Conservation (phyloP, 1,284 basidiomycete species). For the Irpex sp. region DNA sequence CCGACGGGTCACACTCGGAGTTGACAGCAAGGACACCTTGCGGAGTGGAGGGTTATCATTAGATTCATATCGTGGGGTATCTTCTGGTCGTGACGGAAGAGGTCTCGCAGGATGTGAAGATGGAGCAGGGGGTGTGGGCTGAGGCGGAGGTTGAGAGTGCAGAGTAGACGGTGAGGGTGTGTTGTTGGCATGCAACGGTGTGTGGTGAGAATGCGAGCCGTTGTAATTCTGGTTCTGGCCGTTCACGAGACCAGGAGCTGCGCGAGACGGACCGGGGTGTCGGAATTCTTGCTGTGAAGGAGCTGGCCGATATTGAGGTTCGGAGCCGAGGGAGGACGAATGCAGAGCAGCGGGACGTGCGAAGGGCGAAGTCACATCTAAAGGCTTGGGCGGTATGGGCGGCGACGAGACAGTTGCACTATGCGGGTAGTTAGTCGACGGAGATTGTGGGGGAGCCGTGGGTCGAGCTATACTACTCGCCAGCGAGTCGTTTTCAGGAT, state of each 20-base stretch:
- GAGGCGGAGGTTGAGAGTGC: neutral
- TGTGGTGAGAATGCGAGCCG: neutral
- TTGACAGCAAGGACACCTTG: constrained; percentile 3
- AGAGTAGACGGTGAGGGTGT: neutral
- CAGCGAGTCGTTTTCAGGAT: constrained; percentile 8
- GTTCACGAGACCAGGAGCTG: neutral
- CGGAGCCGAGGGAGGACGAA: neutral
- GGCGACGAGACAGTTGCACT: neutral
- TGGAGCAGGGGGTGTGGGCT: neutral
- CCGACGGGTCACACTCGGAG: constrained; percentile 13
- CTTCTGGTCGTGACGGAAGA: neutral
- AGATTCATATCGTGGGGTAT: neutral
- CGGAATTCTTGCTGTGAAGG: neutral
- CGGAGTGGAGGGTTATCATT: neutral
- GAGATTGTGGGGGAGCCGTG: neutral
- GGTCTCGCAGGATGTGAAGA: neutral
- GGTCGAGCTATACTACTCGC: neutral
- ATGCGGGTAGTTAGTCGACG: neutral
- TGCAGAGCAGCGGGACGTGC: neutral
- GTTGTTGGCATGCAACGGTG: neutral
- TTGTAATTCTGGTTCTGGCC: neutral
- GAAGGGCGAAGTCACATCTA: neutral
- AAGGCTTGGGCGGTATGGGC: neutral
- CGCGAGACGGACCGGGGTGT: neutral
- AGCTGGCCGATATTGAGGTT: neutral